Conservation (phyloP, 352 stramenopile genomes). For the Phytophthora agathidicida region DNA sequence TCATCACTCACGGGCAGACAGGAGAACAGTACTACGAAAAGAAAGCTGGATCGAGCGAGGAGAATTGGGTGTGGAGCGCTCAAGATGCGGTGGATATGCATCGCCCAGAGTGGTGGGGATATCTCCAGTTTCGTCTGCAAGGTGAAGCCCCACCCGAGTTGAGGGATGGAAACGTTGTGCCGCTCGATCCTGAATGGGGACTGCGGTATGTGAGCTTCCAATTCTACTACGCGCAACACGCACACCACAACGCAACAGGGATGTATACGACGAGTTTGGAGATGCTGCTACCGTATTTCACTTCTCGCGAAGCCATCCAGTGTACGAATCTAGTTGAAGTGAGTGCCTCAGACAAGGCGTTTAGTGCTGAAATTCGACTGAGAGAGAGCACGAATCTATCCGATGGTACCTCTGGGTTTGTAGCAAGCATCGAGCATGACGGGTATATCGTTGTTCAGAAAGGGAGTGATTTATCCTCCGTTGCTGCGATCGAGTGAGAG, state of each 20-base stretch:
- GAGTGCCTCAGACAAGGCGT: slow-evolving; percentile 13
- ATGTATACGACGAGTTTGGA: slow-evolving; percentile 38
- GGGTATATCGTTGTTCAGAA: slow-evolving; percentile 31
- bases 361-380: slow-evolving; percentile 23
- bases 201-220: slow-evolving; percentile 63
- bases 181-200: slow-evolving; percentile 51
- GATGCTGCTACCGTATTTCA: slow-evolving; percentile 44
- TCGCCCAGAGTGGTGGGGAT: slow-evolving; percentile 89
- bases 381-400: not conserved
- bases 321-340: slow-evolving; percentile 33
- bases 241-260: slow-evolving; percentile 31
- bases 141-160: slow-evolving; percentile 9
- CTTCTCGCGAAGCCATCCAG: slow-evolving; percentile 17
- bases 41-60: slow-evolving; percentile 42
- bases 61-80: slow-evolving; percentile 92
- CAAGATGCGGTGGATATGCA: slow-evolving; percentile 90
- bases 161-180: slow-evolving; percentile 17
- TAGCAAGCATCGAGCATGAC: slow-evolving; percentile 32
- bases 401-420: slow-evolving; percentile 1
- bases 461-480: not conserved
- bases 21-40: slow-evolving; percentile 56
- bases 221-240: slow-evolving; percentile 72
- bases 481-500: slow-evolving; percentile 8
- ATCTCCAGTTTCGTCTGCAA: slow-evolving; percentile 73
- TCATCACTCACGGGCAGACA: slow-evolving; percentile 17